Conservation (phyloP, 169 alveolate species). For the Plasmodium coatneyi region DNA sequence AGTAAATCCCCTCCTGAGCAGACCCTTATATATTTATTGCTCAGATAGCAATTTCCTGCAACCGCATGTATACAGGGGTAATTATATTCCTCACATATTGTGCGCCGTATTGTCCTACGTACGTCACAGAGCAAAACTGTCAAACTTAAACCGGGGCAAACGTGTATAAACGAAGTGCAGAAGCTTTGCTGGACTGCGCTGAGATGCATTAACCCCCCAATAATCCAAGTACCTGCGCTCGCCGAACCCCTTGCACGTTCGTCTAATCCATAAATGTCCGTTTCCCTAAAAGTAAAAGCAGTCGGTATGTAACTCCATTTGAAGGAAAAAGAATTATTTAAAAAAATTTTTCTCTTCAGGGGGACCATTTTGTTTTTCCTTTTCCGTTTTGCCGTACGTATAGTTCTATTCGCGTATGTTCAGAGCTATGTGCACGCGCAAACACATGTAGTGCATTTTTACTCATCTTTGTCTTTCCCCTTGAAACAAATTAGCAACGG, state of each 20-base stretch:
- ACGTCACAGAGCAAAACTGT: not conserved
- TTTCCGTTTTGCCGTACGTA: not conserved
- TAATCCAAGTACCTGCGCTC: too few relatives aligned
- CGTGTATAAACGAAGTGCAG: not conserved
- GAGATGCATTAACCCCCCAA: too few relatives aligned
- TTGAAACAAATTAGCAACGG: not conserved
- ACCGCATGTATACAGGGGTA: not conserved
- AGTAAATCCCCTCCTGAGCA: not conserved
- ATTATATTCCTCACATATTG: not conserved
- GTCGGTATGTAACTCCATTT: not conserved
- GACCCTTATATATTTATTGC: not conserved
- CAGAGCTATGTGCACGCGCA: not conserved
- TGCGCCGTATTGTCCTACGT: not conserved
- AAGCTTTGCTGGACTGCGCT: too few relatives aligned
- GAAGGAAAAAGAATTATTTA: too few relatives aligned
- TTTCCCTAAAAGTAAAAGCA: not conserved
- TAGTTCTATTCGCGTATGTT: not conserved
- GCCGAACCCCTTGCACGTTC: too few relatives aligned
- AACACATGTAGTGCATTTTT: not conserved
- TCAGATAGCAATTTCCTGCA: not conserved
- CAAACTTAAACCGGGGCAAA: not conserved
- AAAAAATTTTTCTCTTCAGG: not conserved
- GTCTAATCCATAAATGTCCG: too few relatives aligned
- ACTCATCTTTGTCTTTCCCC: not conserved
- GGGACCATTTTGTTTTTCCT: not conserved